These are phyloP conservation scores for Lipomyces chichibuensis DNA, from an alignment of 805 yeast species.

Conservation along the genomic window DNA sequence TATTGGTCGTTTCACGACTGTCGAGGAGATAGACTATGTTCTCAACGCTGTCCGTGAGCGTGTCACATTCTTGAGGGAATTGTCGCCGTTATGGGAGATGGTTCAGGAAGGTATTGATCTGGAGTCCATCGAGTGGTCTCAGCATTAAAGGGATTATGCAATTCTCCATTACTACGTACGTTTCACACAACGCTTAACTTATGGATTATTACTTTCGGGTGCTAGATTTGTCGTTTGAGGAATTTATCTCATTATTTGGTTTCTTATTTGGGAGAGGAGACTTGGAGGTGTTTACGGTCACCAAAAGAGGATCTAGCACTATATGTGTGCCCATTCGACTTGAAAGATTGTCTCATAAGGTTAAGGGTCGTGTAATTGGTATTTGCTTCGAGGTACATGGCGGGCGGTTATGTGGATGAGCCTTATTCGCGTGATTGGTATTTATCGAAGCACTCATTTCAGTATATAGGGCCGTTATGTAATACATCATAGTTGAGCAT, in stretches of 20 bases:
- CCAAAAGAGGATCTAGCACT: neutral
- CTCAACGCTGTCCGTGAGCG: constrained; percentile 84
- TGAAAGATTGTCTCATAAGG: neutral
- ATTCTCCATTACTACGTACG: neutral
- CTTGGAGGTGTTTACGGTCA: neutral
- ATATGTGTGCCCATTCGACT: neutral
- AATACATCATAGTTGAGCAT: neutral
- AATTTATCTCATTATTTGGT: neutral
- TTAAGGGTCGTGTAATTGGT: neutral
- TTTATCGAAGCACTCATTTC: neutral
- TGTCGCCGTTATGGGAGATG: constrained; percentile 98
- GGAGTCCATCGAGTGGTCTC: constrained; percentile 95
- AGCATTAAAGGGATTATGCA: constrained; percentile 58
- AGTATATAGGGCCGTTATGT: neutral
- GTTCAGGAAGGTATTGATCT: constrained; percentile 97
- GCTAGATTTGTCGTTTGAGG: neutral
- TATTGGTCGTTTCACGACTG: constrained; percentile 95
- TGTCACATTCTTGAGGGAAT: constrained; percentile 86
- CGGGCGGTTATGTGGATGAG: neutral
- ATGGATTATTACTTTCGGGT: neutral
- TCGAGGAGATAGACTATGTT: constrained; percentile 93
- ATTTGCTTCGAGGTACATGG: neutral
- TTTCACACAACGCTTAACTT: neutral
- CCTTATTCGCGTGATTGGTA: neutral
- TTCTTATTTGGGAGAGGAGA: neutral